Base-by-base conservation (phyloP, 495 filamentous ascomycete species). In the Penicillium parvum region DNA sequence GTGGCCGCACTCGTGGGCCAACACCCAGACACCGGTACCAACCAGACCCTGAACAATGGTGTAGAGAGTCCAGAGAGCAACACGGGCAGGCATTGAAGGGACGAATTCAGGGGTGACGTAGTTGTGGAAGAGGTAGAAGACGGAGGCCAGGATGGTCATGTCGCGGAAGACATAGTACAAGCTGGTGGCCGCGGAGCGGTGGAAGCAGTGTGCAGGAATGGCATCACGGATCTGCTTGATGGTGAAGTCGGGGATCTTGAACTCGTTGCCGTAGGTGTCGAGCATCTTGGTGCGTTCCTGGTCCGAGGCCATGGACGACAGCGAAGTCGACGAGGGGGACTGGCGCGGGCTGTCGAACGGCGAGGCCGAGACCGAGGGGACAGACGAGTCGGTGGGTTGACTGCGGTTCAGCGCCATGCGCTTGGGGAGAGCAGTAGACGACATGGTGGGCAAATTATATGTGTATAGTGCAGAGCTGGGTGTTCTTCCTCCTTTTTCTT, bases 241-340 rank as follows among this genome's bases (percentile, higher is more conserved):
- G 51, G 79, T 83, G 68, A 71, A 84, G 50, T 85, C 77, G 25
- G 82, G 82, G 44, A 85, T 72, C 64, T 81, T 72, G 68, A 85
- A 85, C 52, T 82, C 77, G 45, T 85, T 82, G 55, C 82, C 82
- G 46, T 81, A 77, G 32, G 78, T 79, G 51, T 85, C 79, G 18
- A 80, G 50, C 60, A 90, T 77, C 65, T 80, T 81, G 64, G 70
- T 49, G 28, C 34, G 52, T 45, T 71, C 68, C 33, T 49, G 48
- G 2, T 70, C 69, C 10, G 88, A 92, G 32, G 79, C 81, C 68
- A 96, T 73, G 30, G 91, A 96, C 20, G 91, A 96, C 37, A 96
- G 77, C 3, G 91, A 96, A 4, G 92, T 94, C 15, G 85, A 85
- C 7, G 90, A 96, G 14, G 87, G 79, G 8, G 88, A 94, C 26